A percentile compares a stretch with the other conserved stretches of the same genome.
Evolutionary conservation across 1,284 basidiomycete genomes (phyloP).

Genomic region (Fomes fomentarius): DNA sequence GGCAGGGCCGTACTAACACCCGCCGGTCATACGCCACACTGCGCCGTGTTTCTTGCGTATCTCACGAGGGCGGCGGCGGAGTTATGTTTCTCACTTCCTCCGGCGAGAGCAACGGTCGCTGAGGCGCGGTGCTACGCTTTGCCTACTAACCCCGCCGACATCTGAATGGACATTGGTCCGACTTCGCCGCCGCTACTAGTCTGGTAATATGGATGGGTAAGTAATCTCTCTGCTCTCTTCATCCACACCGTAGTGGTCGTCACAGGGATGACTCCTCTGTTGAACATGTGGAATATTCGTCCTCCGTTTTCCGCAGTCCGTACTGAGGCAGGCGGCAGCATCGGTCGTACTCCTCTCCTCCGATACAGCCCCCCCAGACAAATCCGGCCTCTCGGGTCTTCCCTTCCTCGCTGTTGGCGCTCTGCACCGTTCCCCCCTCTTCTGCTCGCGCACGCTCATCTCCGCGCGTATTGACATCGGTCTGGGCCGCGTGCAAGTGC

Average conservation of each 20-base stretch:
- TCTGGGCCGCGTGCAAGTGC: slow-evolving; percentile 45
- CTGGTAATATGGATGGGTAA: slow-evolving; percentile 79
- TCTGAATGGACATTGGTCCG: slow-evolving; percentile 72
- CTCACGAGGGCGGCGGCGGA: slow-evolving; percentile 78
- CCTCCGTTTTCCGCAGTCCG: no score
- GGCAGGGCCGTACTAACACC: no score
- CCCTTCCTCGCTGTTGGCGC: slow-evolving; percentile 68
- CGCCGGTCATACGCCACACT: slow-evolving; percentile 85
- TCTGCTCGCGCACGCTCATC: slow-evolving; percentile 53
- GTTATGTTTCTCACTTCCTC: slow-evolving; percentile 29
- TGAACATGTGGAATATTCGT: no score
- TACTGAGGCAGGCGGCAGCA: slow-evolving; percentile 22
- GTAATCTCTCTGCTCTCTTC: background rate
- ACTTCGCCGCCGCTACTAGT: slow-evolving; percentile 78
- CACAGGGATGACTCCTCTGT: no score
- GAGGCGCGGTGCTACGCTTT: background rate
- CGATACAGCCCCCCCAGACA: slow-evolving; percentile 76
- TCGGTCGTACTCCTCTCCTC: slow-evolving; percentile 55
- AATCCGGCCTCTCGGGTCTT: slow-evolving; percentile 69
- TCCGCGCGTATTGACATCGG: slow-evolving; percentile 48
- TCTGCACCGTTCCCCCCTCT: slow-evolving; percentile 59
- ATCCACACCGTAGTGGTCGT: no score
- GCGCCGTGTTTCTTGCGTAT: slow-evolving; percentile 87
- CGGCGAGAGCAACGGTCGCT: no score
- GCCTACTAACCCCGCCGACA: slow-evolving; percentile 54